Evolutionary conservation across 805 yeast species (phyloP), one percentile per base, ranked within the genome.

Genomic region (Huiozyma sinensis): DNA sequence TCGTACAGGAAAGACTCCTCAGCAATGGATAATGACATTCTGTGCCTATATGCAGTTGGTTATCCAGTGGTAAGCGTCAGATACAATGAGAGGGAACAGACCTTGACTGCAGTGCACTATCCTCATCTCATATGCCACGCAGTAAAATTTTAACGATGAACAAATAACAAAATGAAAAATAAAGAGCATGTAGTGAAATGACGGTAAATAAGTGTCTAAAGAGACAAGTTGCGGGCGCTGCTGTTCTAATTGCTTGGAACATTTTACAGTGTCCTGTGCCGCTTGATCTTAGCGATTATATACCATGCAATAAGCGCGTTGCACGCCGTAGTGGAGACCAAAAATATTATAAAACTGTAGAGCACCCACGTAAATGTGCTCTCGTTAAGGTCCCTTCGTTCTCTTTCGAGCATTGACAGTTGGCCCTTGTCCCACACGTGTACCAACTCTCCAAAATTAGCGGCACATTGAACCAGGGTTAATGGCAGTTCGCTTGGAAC

Each of bases 1-100:
- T 83, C 88, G 55, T 79, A 76, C 27, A 90, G 66, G 58, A 81
- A 90, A 1, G 83, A 71, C 53, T 83, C 72, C 59, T 84, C 95
- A 1, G 92, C 81, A 2, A 82, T 79, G 3, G 92, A 83, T 43
- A 84, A 68, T 33, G 75, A 70, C 89, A 82, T 83, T 31, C 33
- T 10, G n/a, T 29, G 11, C 5, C 4, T 17, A 17, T 34, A 17
- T 17, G 24, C 24, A 17, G 24, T 17, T 17, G 24, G 24, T 17
- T 17, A 17, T 17, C 24, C 24, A 17, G 24, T 17, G 24, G 24
- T 17, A 3, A 17, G 24, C 24, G 24, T 17, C 24, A 17, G 4
- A 17, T 17, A 17, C 24, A 17, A 17, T 17, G 24, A 17, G 24
- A 17, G 24, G 24, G 24, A 17, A 17, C 24, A 17, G 24, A 17